These are phyloP conservation scores for Mycena pura DNA, from an alignment of 768 basidiomycete species.

Conservation along the genomic window DNA sequence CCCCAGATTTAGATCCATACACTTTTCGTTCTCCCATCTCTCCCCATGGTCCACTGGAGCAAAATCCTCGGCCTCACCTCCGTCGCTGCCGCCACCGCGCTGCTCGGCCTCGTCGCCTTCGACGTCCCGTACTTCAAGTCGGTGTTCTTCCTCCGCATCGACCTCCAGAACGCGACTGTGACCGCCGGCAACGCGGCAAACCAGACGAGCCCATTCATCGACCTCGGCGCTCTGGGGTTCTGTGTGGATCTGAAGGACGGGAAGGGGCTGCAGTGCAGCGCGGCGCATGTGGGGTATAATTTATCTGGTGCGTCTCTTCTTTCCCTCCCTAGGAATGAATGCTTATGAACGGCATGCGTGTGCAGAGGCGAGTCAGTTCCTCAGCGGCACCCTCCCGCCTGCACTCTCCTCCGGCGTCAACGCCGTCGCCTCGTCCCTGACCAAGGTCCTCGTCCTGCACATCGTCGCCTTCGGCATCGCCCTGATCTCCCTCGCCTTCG, in stretches of 20 bases:
- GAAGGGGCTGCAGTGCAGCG: slow-evolving; percentile 8
- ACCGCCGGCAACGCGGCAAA: neutral
- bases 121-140: slow-evolving; percentile 12
- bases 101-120: slow-evolving; percentile 20
- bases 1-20: no score
- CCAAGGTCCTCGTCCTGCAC: slow-evolving; percentile 3
- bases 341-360: no score
- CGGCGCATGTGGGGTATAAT: slow-evolving; percentile 7
- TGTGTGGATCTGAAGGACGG: slow-evolving; percentile 12
- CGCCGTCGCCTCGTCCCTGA: neutral
- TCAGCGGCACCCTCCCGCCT: slow-evolving; percentile 1
- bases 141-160: slow-evolving; percentile 20
- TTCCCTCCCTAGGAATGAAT: no score
- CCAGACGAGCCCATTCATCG: slow-evolving; percentile 16
- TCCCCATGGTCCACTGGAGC: slow-evolving; percentile 22
- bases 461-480: slow-evolving; percentile 9
- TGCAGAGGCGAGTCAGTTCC: neutral
- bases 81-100: slow-evolving; percentile 12
- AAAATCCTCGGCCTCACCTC: slow-evolving; percentile 14
- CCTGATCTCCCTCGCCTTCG: slow-evolving; percentile 4
- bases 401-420: neutral
- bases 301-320: slow-evolving; percentile 5
- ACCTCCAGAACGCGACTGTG: slow-evolving; percentile 9
- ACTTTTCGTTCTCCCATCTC: no score
- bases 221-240: slow-evolving; percentile 18